These are phyloP conservation scores for Zychaea mexicana DNA, from an alignment of 371 early-diverging fungal species.

Conservation along the genomic window DNA sequence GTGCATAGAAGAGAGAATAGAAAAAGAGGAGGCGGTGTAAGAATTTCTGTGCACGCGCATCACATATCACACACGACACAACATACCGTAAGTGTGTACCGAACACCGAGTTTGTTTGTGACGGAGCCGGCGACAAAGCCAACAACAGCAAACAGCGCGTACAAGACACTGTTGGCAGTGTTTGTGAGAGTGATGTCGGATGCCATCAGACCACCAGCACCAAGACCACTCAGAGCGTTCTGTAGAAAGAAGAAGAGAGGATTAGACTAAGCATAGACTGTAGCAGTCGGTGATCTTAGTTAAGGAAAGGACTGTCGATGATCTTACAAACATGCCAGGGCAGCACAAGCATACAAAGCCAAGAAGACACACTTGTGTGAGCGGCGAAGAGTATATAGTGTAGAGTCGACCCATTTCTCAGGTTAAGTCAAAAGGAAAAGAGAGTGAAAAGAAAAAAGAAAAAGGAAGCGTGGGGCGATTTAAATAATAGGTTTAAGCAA, in stretches of 20 bases:
- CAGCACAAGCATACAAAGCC: constrained; percentile 80
- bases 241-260: constrained; percentile 35
- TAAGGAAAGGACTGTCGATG: no score
- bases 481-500: background rate
- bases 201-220: constrained; percentile 48
- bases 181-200: constrained; percentile 57
- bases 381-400: constrained; percentile 32
- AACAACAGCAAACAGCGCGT: constrained; percentile 63
- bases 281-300: no score
- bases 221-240: constrained; percentile 52
- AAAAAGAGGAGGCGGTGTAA: no score
- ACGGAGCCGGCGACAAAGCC: constrained; percentile 61
- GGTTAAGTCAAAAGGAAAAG: background rate
- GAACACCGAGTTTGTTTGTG: constrained; percentile 56
- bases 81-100: constrained; percentile 35
- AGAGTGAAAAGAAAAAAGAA: background rate
- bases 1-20: no score
- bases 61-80: no score
- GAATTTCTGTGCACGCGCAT: background rate
- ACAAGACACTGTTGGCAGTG: constrained; percentile 68
- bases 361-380: constrained; percentile 70
- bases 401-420: constrained; percentile 8
- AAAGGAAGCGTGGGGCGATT: background rate
- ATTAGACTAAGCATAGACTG: background rate
- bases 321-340: constrained; percentile 66